These are phyloP conservation scores for Rusavskia elegans DNA, from an alignment of 495 filamentous ascomycete genomes.

Conservation along the genomic window DNA sequence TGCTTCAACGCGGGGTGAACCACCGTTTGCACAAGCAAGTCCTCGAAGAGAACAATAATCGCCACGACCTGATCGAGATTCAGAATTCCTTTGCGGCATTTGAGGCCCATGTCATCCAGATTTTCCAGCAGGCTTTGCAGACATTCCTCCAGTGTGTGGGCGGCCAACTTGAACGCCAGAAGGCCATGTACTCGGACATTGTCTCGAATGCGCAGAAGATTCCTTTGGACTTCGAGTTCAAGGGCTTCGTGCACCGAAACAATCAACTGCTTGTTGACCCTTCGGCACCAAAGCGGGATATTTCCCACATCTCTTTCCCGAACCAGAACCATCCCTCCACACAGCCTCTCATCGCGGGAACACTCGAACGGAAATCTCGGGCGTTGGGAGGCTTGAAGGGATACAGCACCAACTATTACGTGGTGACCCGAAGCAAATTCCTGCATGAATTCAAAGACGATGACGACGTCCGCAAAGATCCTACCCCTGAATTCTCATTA, in stretches of 20 bases:
- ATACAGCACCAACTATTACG: slow-evolving; percentile 73
- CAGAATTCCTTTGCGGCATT: slow-evolving; percentile 82
- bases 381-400: slow-evolving; percentile 56
- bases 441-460: slow-evolving; percentile 93
- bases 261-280: slow-evolving; percentile 64
- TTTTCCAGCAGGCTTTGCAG: slow-evolving; percentile 65
- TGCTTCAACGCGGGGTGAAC: slow-evolving; percentile 64
- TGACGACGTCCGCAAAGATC: slow-evolving; percentile 70
- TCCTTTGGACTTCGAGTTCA: slow-evolving; percentile 85
- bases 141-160: slow-evolving; percentile 63
- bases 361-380: slow-evolving; percentile 70
- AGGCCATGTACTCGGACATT: slow-evolving; percentile 69
- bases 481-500: slow-evolving; percentile 68
- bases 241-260: slow-evolving; percentile 58
- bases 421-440: slow-evolving; percentile 70
- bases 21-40: slow-evolving; percentile 83
- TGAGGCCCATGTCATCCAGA: slow-evolving; percentile 69
- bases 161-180: slow-evolving; percentile 66
- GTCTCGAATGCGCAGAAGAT: slow-evolving; percentile 60
- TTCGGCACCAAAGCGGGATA: slow-evolving; percentile 48
- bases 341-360: slow-evolving; percentile 69
- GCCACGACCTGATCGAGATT: slow-evolving; percentile 72
- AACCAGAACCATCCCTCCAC: slow-evolving; percentile 76
- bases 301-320: slow-evolving; percentile 62
- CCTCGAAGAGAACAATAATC: slow-evolving; percentile 85